Conservation (phyloP, 2,329 filamentous ascomycete genomes). For the Pyricularia grisea region DNA sequence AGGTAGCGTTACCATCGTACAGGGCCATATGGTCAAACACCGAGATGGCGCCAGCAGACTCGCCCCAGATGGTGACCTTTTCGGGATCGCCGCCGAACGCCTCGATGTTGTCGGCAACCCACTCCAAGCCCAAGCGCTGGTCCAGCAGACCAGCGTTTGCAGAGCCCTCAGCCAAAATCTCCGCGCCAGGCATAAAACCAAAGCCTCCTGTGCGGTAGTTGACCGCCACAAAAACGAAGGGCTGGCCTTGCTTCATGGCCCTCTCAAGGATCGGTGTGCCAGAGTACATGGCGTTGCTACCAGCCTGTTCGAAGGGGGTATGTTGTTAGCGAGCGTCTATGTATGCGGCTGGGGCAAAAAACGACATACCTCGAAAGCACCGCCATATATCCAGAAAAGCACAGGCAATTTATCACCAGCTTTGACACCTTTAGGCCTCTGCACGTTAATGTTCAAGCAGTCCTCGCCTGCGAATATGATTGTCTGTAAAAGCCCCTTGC, state of each 20-base stretch:
- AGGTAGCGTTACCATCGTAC: slow-evolving; percentile 62
- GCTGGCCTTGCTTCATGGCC: slow-evolving; percentile 42
- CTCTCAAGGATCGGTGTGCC: slow-evolving; percentile 33
- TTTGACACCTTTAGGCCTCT: slow-evolving; percentile 47
- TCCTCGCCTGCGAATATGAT: slow-evolving; percentile 49
- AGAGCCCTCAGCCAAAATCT: slow-evolving; percentile 57
- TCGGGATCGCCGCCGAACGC: slow-evolving; percentile 69
- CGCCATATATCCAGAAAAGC: slow-evolving; percentile 63
- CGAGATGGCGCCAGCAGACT: slow-evolving; percentile 63
- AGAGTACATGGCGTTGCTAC: slow-evolving; percentile 42
- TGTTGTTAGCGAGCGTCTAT: slow-evolving; percentile 5
- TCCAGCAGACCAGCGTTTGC: slow-evolving; percentile 65
- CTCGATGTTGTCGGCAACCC: slow-evolving; percentile 69
- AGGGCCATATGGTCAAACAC: slow-evolving; percentile 69
- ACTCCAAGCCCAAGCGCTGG: slow-evolving; percentile 62
- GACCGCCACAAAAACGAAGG: slow-evolving; percentile 65
- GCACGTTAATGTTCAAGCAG: slow-evolving; percentile 52
- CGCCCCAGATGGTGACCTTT: slow-evolving; percentile 75
- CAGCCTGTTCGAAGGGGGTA: slow-evolving; percentile 23
- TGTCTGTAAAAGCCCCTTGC: slow-evolving; percentile 47
- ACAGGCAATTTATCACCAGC: slow-evolving; percentile 51
- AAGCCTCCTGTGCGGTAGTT: slow-evolving; percentile 72
- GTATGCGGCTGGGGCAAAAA: not conserved
- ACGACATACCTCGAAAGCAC: slow-evolving; percentile 42
- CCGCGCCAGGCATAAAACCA: slow-evolving; percentile 61